Conservation (phyloP, 2,329 filamentous ascomycete genomes). For the Fusarium praegraminearum region DNA sequence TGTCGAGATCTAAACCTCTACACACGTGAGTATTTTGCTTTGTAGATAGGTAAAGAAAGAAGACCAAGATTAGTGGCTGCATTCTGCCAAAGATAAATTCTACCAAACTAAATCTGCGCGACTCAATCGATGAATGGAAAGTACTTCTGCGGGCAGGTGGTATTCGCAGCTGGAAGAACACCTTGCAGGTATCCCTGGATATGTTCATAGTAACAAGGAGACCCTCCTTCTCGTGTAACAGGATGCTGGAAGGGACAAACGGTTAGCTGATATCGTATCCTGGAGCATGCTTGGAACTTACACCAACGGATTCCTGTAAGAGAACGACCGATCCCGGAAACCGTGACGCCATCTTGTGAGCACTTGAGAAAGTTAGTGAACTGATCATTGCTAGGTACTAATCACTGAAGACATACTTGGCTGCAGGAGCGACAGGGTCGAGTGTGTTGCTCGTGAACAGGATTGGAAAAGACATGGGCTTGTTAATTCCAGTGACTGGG, state of each 20-base stretch:
- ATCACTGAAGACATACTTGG: too few relatives aligned
- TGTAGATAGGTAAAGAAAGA: not conserved
- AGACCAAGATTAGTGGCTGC: not conserved
- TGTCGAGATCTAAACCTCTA: too few relatives aligned
- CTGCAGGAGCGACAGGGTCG: not conserved
- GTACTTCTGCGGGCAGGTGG: not conserved
- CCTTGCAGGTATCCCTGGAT: not conserved
- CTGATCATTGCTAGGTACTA: not conserved
- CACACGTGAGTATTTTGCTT: rapidly evolving
- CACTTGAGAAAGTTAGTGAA: not conserved
- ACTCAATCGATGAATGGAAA: not conserved
- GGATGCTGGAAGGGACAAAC: not conserved
- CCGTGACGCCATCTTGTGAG: not conserved
- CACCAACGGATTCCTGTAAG: not conserved
- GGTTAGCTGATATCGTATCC: not conserved
- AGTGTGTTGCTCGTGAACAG: slow-evolving; percentile 1
- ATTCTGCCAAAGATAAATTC: too few relatives aligned
- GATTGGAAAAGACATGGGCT: not conserved
- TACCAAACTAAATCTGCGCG: not conserved
- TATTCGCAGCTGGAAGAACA: not conserved
- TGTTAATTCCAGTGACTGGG: not conserved
- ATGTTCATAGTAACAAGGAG: not conserved
- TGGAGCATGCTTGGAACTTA: not conserved
- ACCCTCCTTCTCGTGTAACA: not conserved
- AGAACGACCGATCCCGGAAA: not conserved